Evolutionary conservation across 306 rosid genomes (phyloP), one percentile per base, ranked within the genome.

Genomic region (Begonia loranthoides): DNA sequence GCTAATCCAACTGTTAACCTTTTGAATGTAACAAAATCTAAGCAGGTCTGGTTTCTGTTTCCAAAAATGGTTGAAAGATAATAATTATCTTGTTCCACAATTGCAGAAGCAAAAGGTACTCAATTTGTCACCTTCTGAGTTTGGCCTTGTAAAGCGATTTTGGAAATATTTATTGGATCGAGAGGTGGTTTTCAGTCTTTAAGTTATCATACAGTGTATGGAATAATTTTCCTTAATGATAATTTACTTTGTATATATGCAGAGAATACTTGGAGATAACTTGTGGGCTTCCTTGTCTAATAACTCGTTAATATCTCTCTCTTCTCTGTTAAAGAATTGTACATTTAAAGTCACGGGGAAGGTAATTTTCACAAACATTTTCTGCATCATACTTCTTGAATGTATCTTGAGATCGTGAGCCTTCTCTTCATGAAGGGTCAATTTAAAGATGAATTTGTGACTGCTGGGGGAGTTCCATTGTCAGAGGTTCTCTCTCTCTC

Each of bases 391-490:
- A 46, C 28, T 14, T 56, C 40, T 10, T 63, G 44, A 45, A 53
- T 17, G n/a, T 49, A 34, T 43, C 49, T 61, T 56, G 41, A 24
- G 43, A 21, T 53, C 9, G 52, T 44, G 47, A 45, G 59, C 58
- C 50, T 16, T 47, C 39, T 48, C 58, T 63, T 45, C 54, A 12
- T 65, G 61, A 66, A 88, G 97, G 93, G 93, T 71, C 93, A 70
- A 82, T 89, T 82, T 57, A 89, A 89, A 72, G 97, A 89, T 67
- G 97, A 89, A 73, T 89, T 89, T 72, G 94, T 89, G 61, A 89
- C 94, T 44, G 89, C 97, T 15, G 97, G 97, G 33, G 97, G 97
- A 49, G 83, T 89, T 64, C 93, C 90, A 16, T 79, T 89, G 12
- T 79, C 87, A 7, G 95, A 84, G 97, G 97, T 89, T 74, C 62